phyloP scores from a whole-genome alignment of 495 filamentous ascomycete genomes.

The Neurospora tetraspora region DNA sequence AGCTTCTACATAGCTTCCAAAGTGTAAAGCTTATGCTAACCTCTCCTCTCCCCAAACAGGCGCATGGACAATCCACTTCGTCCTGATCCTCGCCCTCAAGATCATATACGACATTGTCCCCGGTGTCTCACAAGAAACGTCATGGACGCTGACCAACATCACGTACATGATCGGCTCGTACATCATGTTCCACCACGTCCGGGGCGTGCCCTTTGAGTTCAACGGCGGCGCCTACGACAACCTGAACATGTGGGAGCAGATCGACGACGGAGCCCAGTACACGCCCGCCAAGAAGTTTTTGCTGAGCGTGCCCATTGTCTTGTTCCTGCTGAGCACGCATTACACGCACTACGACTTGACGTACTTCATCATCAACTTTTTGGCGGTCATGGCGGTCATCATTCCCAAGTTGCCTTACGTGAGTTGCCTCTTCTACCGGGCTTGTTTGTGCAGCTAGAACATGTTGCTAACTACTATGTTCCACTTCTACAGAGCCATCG shows the following conservation, averaged over 20 bases:
- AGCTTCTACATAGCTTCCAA: not conserved
- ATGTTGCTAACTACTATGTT: constrained; percentile 1
- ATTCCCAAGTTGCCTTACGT: constrained; percentile 94
- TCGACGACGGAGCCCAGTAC: constrained; percentile 98
- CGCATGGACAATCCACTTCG: constrained; percentile 93
- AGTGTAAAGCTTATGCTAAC: constrained; percentile 3
- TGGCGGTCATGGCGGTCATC: constrained; percentile 82
- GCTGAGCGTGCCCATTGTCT: constrained; percentile 81
- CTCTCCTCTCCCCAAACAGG: constrained; percentile 40
- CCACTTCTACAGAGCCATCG: constrained; percentile 48
- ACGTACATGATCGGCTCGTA: constrained; percentile 98
- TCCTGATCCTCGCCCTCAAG: constrained; percentile 81
- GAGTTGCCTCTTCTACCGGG: constrained; percentile 28
- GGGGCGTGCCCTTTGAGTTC: constrained; percentile 97
- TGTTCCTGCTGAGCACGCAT: constrained; percentile 95
- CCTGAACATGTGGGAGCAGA: constrained; percentile 99
- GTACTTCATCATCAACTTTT: constrained; percentile 93
- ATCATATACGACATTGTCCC: constrained; percentile 94
- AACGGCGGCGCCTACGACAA: constrained; percentile 99
- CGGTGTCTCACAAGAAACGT: constrained; percentile 89
- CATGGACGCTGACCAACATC: constrained; percentile 97
- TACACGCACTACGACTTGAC: constrained; percentile 96
- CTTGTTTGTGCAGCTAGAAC: constrained; percentile 1
- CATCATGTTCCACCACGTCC: constrained; percentile 98
- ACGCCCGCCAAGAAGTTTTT: constrained; percentile 98